Base-by-base conservation (phyloP, 2,329 filamentous ascomycete species). In the Aspergillus phoenicis region DNA sequence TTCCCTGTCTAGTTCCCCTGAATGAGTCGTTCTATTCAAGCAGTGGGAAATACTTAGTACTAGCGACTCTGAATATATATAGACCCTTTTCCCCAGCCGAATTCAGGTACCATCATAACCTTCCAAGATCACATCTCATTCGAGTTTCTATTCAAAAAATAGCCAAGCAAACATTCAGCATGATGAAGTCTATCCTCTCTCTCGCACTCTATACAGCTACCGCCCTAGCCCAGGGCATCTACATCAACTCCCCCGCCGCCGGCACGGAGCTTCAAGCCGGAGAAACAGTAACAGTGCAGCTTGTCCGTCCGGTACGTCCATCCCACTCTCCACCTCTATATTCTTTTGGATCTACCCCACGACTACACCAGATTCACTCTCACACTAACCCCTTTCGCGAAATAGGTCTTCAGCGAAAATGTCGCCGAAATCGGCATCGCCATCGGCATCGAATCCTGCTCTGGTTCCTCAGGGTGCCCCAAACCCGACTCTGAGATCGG, bases 381-480 rank as follows among this genome's bases (percentile, higher is more conserved):
- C n/a, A 10, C 28, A 13, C 6, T 13, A 5, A 24, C 3, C 8
- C 28, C 11, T 2, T 36, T 36, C 5, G 0, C 13, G 36, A 2
- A 15, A 26, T n/a, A 53, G 52, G 6, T 8, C 3, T 53, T 36
- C 22, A 41, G 26, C 15, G 33, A 53, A 53, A 24, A 33, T 11
- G 26, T 53, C 33, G 30, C 36, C 5, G 52, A 53, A 28, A 41
- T 53, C 52, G 52, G 52, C 11, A 36, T 53, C 52, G 52, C 30
- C 4, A 41, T 53, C 15, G 52, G 52, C 4, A 41, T 53, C 22
- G 20, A 41, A 41, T 28, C 52, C 52, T 53, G 52, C 52, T 36
- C 30, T 36, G 13, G n/a, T 5, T 13, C 4, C 33, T 36, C 33
- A 2, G 39, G 22, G 15, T 39, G 52, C 11, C 22, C 52, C 22